Conservation (phyloP, 2,329 filamentous ascomycete species). For the Cadophora sp. region DNA sequence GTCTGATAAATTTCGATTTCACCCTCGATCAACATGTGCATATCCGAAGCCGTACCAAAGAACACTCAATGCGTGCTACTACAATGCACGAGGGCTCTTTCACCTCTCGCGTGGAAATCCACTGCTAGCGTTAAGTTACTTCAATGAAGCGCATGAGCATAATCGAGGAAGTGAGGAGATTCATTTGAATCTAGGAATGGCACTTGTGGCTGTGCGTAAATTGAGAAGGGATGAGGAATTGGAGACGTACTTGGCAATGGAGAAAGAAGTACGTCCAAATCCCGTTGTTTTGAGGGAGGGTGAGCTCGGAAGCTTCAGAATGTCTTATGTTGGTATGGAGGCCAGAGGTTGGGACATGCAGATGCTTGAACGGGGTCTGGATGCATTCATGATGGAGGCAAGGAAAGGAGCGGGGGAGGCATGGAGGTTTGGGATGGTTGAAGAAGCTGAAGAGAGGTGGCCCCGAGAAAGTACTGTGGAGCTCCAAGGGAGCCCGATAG, state of each 20-base stretch:
- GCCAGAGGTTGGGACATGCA: neutral
- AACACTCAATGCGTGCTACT: constrained; percentile 16
- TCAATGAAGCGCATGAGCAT: constrained; percentile 17
- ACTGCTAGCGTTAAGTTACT: constrained; percentile 8
- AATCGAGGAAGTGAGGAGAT: constrained; percentile 3
- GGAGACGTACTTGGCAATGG: constrained; percentile 1
- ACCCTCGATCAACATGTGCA: neutral
- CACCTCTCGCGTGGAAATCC: neutral
- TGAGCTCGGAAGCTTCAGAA: neutral
- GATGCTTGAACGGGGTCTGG: neutral
- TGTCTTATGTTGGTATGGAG: constrained; percentile 12
- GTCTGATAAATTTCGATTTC: neutral
- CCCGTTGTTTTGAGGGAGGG: neutral
- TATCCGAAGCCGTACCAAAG: constrained; percentile 3
- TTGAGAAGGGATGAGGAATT: neutral
- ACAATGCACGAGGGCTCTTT: constrained; percentile 11
- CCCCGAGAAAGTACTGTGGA: neutral
- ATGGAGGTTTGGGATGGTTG: neutral
- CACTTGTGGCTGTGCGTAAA: constrained; percentile 6
- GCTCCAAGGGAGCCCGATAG: neutral
- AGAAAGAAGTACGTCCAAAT: neutral
- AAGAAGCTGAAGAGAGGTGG: neutral
- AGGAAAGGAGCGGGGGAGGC: neutral
- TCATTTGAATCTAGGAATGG: neutral
- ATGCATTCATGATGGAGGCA: neutral